A percentile compares a stretch with the other conserved stretches of the same genome.
These are phyloP conservation scores for Blastobotrys aristatus DNA, from an alignment of 1,139 yeast genomes.

Conservation along the genomic window DNA sequence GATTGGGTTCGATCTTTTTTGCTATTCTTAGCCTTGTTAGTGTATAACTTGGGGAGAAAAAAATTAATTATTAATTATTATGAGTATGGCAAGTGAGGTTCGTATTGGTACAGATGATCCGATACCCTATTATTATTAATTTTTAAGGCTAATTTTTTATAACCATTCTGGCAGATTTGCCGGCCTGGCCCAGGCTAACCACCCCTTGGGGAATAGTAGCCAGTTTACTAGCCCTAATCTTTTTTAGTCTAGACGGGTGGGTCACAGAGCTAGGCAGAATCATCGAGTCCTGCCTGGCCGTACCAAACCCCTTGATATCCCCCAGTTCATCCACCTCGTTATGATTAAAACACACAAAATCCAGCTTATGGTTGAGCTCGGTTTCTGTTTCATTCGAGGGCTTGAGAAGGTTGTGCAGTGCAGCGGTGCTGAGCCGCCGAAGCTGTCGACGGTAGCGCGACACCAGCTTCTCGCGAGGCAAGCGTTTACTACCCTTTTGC, in stretches of 20 bases:
- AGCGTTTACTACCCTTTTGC: too few relatives aligned
- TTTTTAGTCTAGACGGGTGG: conserved; percentile 6
- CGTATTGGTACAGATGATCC: too few relatives aligned
- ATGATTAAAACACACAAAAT: conserved; percentile 12
- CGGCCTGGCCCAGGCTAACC: conserved; percentile 16
- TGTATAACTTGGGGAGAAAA: too few relatives aligned
- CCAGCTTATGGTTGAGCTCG: conserved; percentile 5
- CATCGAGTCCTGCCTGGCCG: conserved; percentile 7
- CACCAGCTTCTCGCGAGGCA: neutral
- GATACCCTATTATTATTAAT: too few relatives aligned
- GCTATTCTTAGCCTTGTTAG: too few relatives aligned
- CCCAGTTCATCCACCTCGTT: neutral
- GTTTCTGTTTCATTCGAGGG: neutral
- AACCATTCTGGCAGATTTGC: conserved; percentile 13
- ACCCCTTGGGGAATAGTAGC: conserved; percentile 15
- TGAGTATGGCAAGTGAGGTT: too few relatives aligned
- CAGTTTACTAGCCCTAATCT: neutral
- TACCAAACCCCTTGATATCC: neutral
- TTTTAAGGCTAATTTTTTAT: too few relatives aligned
- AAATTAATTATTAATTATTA: too few relatives aligned
- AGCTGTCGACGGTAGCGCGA: neutral
- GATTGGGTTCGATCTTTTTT: too few relatives aligned
- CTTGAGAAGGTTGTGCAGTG: neutral
- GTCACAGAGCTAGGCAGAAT: conserved; percentile 1
- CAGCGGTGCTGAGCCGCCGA: conserved; percentile 1